Percentiles rank a stretch among this genome's conserved stretches.
phyloP scores from a whole-genome alignment of 2,329 filamentous ascomycete genomes.

The Verticillium klebahnii region DNA sequence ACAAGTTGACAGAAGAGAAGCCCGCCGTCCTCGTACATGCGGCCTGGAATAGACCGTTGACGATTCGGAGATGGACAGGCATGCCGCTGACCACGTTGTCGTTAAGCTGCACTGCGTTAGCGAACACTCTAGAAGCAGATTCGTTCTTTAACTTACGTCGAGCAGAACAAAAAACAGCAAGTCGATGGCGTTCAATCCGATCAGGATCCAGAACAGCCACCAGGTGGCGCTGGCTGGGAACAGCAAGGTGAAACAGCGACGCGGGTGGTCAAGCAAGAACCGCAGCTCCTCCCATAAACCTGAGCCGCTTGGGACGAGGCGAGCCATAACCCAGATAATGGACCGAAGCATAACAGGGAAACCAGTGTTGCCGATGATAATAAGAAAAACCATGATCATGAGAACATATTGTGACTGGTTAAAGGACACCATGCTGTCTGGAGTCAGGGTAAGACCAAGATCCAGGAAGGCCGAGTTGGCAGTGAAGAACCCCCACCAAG shows the following conservation, averaged over 20 bases:
- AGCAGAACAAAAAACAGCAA: constrained; percentile 88
- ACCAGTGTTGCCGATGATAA: constrained; percentile 91
- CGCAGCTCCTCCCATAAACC: constrained; percentile 83
- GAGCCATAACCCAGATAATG: constrained; percentile 78
- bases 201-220: constrained; percentile 88
- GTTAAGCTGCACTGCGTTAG: constrained; percentile 53
- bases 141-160: constrained; percentile 56
- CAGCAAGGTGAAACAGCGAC: constrained; percentile 90
- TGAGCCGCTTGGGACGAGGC: constrained; percentile 58
- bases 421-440: constrained; percentile 92
- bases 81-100: constrained; percentile 63
- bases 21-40: constrained; percentile 86
- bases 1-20: constrained; percentile 75
- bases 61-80: constrained; percentile 68
- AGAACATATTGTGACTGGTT: constrained; percentile 71
- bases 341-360: constrained; percentile 94
- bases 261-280: constrained; percentile 90
- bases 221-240: constrained; percentile 89
- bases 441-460: constrained; percentile 86
- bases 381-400: constrained; percentile 75
- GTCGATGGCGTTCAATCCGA: constrained; percentile 78
- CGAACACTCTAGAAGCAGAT: neutral
- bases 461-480: constrained; percentile 88
- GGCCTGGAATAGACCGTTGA: constrained; percentile 88
- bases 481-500: constrained; percentile 94